Conservation (phyloP, 495 filamentous ascomycete genomes). For the Aspergillus affinis region DNA sequence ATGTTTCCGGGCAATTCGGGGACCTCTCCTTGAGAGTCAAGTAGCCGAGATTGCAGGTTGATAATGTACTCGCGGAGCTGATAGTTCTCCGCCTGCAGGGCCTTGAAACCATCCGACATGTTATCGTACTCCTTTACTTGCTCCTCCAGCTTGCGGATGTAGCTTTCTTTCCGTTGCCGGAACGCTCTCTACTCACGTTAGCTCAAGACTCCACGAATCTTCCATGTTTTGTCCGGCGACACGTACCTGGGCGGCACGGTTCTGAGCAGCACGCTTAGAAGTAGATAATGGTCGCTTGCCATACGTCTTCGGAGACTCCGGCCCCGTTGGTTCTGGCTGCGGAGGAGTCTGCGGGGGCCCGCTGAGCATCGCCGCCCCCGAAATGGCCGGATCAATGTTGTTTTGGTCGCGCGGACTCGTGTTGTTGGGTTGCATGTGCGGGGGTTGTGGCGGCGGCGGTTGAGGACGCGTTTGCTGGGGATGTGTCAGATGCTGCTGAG, state of each 20-base stretch:
- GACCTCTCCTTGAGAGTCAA: constrained; percentile 78
- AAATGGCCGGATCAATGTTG: constrained; percentile 56
- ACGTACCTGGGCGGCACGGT: constrained; percentile 91
- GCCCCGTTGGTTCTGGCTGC: constrained; percentile 37
- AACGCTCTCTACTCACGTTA: constrained; percentile 74
- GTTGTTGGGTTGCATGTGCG: constrained; percentile 43
- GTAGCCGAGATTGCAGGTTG: constrained; percentile 80
- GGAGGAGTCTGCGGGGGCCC: constrained; percentile 40
- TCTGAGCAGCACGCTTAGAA: constrained; percentile 94
- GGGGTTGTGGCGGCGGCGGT: constrained; percentile 33
- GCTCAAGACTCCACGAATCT: neutral
- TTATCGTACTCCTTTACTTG: constrained; percentile 74
- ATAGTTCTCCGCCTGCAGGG: constrained; percentile 83
- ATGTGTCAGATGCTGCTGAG: constrained; percentile 44
- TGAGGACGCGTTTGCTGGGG: constrained; percentile 40
- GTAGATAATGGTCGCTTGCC: constrained; percentile 90
- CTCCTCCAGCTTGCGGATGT: constrained; percentile 95
- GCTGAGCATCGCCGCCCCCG: constrained; percentile 42
- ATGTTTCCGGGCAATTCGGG: constrained; percentile 76
- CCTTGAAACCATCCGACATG: constrained; percentile 69
- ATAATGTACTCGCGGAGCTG: constrained; percentile 88
- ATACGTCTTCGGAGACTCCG: constrained; percentile 46
- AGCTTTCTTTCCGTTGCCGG: constrained; percentile 94
- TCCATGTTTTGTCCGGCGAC: neutral
- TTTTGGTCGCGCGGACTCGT: constrained; percentile 47